phyloP scores from a whole-genome alignment of 179 eudicot species.

The Spergularia azorica region DNA sequence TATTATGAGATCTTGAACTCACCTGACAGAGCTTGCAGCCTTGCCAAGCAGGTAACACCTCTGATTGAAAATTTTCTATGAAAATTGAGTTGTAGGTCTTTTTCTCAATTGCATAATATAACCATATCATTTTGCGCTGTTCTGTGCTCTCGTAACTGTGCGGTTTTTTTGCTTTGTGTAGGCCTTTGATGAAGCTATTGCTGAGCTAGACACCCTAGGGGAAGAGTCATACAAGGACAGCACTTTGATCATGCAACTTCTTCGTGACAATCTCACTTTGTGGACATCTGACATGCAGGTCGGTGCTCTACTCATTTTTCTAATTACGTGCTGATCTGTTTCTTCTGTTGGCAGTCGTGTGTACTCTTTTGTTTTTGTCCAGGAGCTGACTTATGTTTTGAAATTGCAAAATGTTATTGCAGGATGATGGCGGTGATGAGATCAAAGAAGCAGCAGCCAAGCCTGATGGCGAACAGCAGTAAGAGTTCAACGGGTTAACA shows the following conservation, averaged over 20 bases:
- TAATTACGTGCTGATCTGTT: background rate
- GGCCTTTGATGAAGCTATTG: conserved; percentile 78
- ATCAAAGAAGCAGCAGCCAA: conserved; percentile 42
- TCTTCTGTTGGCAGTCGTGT: background rate
- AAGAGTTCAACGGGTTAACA: conserved; percentile 19
- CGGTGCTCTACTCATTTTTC: background rate
- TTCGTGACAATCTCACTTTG: conserved; percentile 67
- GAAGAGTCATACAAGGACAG: conserved; percentile 79
- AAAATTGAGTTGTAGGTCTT: background rate
- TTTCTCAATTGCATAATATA: too few relatives aligned
- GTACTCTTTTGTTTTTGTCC: background rate
- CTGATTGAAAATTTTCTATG: background rate
- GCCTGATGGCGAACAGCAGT: conserved; percentile 36
- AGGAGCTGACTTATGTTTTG: background rate
- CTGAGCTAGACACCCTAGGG: conserved; percentile 68
- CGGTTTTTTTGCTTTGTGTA: conserved; percentile 15
- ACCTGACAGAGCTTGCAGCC: conserved; percentile 52
- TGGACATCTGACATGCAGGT: conserved; percentile 85
- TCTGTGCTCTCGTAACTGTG: background rate
- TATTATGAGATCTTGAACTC: conserved; percentile 58
- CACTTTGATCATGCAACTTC: conserved; percentile 79
- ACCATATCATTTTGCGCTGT: too few relatives aligned
- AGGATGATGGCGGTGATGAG: conserved; percentile 45
- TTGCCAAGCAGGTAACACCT: conserved; percentile 47
- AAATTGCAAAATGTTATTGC: conserved; percentile 13